Evolutionary conservation across 768 basidiomycete species (phyloP), one percentile per base, ranked within the genome.

Genomic region (Pulveroboletus ravenelii): DNA sequence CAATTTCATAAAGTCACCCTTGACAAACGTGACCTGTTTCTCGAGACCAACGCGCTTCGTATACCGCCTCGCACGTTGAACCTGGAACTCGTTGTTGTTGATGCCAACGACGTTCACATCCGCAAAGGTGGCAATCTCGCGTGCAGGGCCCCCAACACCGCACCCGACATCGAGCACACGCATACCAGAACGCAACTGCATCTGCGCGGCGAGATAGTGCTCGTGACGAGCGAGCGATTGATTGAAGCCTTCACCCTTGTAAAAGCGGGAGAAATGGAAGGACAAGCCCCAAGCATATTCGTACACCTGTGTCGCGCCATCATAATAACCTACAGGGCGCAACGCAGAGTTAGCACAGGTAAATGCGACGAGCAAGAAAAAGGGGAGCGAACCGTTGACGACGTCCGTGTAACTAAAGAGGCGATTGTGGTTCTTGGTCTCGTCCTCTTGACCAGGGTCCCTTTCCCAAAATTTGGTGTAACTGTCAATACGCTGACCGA

Each of bases 181-280:
- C 93, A 96, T 96, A 38, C 93, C 91, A 0, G 93, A 82, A 45
- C 81, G 81, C 53, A 99, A 74, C 41, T 70, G 67, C 86, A 97
- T 93, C 63, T 90, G 80, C 9, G 87, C 74, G 5, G 93, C 85
- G 57, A 99, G 89, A 73, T 94, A 98, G 73, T 99, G 95, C 72
- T 99, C 95, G 62, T 98, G 95, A 37, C 96, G 87, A 25, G 95
- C 93, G 14, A 68, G 71, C 6, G 85, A 82, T 17, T 83, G 81
- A 20, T 76, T 67, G 67, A 87, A 87, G 1, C 78, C 79, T 66
- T 92, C 87, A 55, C 94, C 95, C 70, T 87, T 87, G 81, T 88
- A 93, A 78, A 95, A 98, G 31, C 95, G 91, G 49, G 89, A 95
- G 70, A 96, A 96, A 72, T 97, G 94, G 82, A 96, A 96, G 6